Evolutionary conservation across 2,329 filamentous ascomycete species (phyloP), one percentile per base, ranked within the genome.

Genomic region (Penicillium sp.): DNA sequence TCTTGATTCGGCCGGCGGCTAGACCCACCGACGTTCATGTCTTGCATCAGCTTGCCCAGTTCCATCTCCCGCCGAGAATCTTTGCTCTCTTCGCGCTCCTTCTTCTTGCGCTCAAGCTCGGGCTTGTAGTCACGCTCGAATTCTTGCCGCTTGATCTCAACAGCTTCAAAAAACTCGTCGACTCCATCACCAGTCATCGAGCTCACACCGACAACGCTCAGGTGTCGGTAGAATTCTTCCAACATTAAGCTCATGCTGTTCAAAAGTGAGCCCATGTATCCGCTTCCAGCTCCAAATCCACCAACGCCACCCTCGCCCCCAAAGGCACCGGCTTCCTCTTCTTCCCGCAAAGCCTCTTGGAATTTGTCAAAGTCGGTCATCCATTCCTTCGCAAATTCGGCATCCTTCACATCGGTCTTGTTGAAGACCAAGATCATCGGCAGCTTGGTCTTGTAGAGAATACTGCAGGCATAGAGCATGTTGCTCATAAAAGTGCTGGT

Each of bases 401-500:
- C 90, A 67, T 95, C 89, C 73, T 96, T 91, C 41, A 96, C 91
- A 68, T 99, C 94, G 0, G 92, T 97, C 79, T 99, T 99, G 81
- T 99, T 99, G 82, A 99, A 97, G 11, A 99, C 94, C 7, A 99
- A 79, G 51, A 99, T 95, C 94, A 99, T 99, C 23, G 94, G 94
- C 0, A 99, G 81, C 73, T 96, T 96, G 2, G 93, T 97, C 80
- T 97, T 97, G 84, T 99, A 99, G 15, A 99, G 84, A 61, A 99
- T 99, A 57, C 90, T 96, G 81, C 94, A 97, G 22, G 94, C 94
- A 75, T 99, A 99, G 42, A 99, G 86, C 94, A 99, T 99, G 77
- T 99, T 99, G 73, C 90, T 95, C 94, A 99, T 99, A 76, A 99
- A 99, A 0, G 94, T 99, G 60, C 89, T 92, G 0, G 94, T 97